Percentiles rank a stretch among this genome's conserved stretches.
phyloP scores from a whole-genome alignment of 164 flowering plant species.

The Annona squamosa region DNA sequence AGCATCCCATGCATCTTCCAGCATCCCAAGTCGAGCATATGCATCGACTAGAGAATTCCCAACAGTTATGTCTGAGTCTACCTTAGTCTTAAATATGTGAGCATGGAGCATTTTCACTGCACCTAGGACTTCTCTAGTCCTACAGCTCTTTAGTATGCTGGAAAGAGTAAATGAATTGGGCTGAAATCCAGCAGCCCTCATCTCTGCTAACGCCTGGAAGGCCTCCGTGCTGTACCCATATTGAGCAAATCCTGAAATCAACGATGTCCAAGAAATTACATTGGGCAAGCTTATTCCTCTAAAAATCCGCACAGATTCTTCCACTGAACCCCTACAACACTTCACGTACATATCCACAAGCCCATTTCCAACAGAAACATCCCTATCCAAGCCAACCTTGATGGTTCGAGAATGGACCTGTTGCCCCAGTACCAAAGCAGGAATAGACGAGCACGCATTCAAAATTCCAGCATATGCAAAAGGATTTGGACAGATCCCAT shows the following conservation, averaged over 20 bases:
- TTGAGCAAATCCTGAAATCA: constrained; percentile 40
- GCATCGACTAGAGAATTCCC: constrained; percentile 46
- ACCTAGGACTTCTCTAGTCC: constrained; percentile 15
- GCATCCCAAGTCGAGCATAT: constrained; percentile 36
- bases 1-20: constrained; percentile 36
- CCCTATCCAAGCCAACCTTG: constrained; percentile 35
- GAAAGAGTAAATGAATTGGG: constrained; percentile 50
- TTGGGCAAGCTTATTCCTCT: constrained; percentile 31
- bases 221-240: constrained; percentile 32
- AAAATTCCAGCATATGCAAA: constrained; percentile 42
- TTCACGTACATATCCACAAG: constrained; percentile 53
- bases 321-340: constrained; percentile 22
- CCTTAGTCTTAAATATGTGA: constrained; percentile 27
- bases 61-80: constrained; percentile 23
- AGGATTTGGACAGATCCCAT: constrained; percentile 33
- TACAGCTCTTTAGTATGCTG: constrained; percentile 30
- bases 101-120: constrained; percentile 36
- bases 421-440: constrained; percentile 28
- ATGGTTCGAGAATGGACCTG: constrained; percentile 47
- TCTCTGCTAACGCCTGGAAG: constrained; percentile 26
- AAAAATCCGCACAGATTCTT: constrained; percentile 33
- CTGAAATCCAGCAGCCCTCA: constrained; percentile 32
- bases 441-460: constrained; percentile 30
- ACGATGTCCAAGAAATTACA: constrained; percentile 58
- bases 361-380: constrained; percentile 45